These are phyloP conservation scores for Paecilomyces fulvus DNA, from an alignment of 2,329 filamentous ascomycete genomes.

Conservation along the genomic window DNA sequence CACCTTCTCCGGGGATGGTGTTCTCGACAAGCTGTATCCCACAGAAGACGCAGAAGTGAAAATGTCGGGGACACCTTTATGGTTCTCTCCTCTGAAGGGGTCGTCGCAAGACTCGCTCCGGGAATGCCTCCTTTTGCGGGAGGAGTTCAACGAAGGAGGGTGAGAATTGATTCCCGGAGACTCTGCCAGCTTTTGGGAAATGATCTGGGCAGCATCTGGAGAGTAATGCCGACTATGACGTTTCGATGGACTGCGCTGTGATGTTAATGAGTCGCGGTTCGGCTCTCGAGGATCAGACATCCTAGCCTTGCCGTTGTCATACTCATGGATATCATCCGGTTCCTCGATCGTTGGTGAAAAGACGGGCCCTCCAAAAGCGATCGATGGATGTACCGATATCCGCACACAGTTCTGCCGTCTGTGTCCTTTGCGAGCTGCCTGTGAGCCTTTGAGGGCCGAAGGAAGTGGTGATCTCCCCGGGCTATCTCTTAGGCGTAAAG, in stretches of 20 bases:
- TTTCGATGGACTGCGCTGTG: background rate
- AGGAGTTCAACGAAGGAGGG: conserved; percentile 13
- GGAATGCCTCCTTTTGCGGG: conserved; percentile 17
- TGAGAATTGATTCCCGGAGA: conserved; percentile 7
- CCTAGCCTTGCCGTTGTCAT: background rate
- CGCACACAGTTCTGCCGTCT: conserved; percentile 36
- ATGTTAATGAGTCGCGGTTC: background rate
- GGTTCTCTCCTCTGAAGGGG: conserved; percentile 10
- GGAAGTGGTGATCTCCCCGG: conserved; percentile 15
- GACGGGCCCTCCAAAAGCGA: conserved; percentile 23
- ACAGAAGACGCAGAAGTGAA: conserved; percentile 15
- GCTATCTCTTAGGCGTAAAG: conserved; percentile 14
- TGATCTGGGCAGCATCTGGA: background rate
- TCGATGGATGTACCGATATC: conserved; percentile 30
- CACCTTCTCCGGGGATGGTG: conserved; percentile 22
- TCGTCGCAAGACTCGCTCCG: conserved; percentile 9
- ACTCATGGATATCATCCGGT: conserved; percentile 18
- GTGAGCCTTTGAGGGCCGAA: conserved; percentile 26
- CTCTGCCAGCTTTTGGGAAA: conserved; percentile 7
- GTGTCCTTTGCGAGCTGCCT: conserved; percentile 30
- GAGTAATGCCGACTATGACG: background rate
- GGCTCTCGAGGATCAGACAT: background rate
- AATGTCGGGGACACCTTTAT: conserved; percentile 15
- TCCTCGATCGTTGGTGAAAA: conserved; percentile 30
- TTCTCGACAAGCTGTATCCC: conserved; percentile 14